Percentiles rank a stretch among this genome's conserved stretches.
Evolutionary conservation across 192 early-diverging fungal species (phyloP).

Genomic region (Nowakowskiella sp.): DNA sequence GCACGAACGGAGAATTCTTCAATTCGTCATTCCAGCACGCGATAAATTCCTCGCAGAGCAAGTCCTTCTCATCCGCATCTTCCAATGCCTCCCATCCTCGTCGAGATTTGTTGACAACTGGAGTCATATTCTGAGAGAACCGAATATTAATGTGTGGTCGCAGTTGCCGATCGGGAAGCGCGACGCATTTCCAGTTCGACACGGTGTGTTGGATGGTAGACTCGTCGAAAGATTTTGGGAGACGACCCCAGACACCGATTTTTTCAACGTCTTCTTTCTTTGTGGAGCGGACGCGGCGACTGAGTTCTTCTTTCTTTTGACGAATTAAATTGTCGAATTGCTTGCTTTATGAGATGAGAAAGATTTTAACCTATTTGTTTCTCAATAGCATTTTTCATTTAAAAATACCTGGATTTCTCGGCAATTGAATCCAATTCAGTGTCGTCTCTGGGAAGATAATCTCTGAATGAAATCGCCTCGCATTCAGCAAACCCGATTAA

Average conservation of each 20-base stretch:
- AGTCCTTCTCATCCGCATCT: not conserved
- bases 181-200: not conserved
- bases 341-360: not conserved
- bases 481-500: not conserved
- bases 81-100: not conserved
- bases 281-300: not conserved
- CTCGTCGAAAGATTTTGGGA: not conserved
- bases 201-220: not conserved
- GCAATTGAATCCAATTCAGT: not conserved
- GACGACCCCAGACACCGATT: not conserved
- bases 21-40: not conserved
- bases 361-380: not conserved
- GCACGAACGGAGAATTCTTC: not conserved
- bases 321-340: not conserved
- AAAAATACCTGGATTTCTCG: not conserved
- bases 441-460: not conserved
- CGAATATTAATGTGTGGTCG: not conserved
- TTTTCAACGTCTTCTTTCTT: not conserved
- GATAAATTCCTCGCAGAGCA: not conserved
- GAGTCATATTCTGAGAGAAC: not conserved
- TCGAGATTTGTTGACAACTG: not conserved
- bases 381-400: not conserved
- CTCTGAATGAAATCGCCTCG: not conserved
- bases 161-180: not conserved
- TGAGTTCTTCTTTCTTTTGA: not conserved